phyloP scores from a whole-genome alignment of 1,139 yeast genomes.

The Candida mesenterica region DNA sequence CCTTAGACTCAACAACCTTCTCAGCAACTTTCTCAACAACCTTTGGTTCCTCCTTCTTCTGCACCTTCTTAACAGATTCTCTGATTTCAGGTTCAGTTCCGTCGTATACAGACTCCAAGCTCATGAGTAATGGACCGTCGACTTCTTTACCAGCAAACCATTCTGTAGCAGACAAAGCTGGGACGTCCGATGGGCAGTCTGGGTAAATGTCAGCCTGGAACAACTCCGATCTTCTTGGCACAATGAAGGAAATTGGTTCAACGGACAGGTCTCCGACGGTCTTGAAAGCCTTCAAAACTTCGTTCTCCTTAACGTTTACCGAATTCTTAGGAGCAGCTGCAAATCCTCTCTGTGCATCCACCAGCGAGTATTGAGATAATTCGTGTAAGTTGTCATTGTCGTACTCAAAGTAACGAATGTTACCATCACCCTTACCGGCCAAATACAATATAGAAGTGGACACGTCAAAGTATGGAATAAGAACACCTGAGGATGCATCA shows the following conservation, averaged over 20 bases:
- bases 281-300: conserved; percentile 76
- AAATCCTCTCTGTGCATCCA: conserved; percentile 94
- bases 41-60: conserved; percentile 23
- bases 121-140: conserved; percentile 77
- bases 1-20: conserved; percentile 11
- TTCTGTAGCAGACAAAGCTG: conserved; percentile 77
- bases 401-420: conserved; percentile 88
- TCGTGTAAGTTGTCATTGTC: conserved; percentile 79
- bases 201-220: conserved; percentile 94
- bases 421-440: conserved; percentile 98
- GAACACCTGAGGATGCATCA: conserved; percentile 89
- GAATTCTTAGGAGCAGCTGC: conserved; percentile 83
- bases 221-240: conserved; percentile 90
- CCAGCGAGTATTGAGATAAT: conserved; percentile 81
- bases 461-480: conserved; percentile 87
- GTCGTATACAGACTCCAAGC: conserved; percentile 74
- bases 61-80: conserved; percentile 27
- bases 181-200: conserved; percentile 76
- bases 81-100: conserved; percentile 55
- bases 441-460: conserved; percentile 76
- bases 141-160: conserved; percentile 77
- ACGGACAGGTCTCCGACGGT: conserved; percentile 77
- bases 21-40: conserved; percentile 8
- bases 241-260: conserved; percentile 88
- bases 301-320: conserved; percentile 79